phyloP scores from a whole-genome alignment of 2,329 filamentous ascomycete species.

The Blumeria hordei region DNA sequence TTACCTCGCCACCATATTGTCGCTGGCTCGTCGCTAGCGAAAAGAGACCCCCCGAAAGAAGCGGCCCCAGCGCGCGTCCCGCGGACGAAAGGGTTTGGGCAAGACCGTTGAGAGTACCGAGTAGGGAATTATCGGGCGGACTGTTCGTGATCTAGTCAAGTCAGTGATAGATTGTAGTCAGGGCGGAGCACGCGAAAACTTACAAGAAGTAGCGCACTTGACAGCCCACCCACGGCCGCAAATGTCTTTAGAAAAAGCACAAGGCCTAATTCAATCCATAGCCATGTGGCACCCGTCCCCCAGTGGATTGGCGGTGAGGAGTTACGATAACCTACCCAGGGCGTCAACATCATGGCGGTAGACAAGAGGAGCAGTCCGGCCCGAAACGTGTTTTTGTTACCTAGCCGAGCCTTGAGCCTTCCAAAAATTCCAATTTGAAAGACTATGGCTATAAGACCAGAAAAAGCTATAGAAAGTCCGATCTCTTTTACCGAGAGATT shows the following conservation, averaged over 20 bases:
- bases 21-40: slow-evolving; percentile 47
- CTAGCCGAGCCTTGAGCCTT: slow-evolving; percentile 49
- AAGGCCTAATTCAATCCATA: slow-evolving; percentile 60
- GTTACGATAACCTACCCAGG: slow-evolving; percentile 62
- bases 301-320: slow-evolving; percentile 29
- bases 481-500: slow-evolving; percentile 55
- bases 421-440: slow-evolving; percentile 80
- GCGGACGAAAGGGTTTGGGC: slow-evolving; percentile 85
- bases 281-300: slow-evolving; percentile 37
- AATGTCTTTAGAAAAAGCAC: slow-evolving; percentile 76
- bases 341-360: slow-evolving; percentile 65
- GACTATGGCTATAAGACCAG: slow-evolving; percentile 61
- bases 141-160: slow-evolving; percentile 63
- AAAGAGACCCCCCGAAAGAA: slow-evolving; percentile 70
- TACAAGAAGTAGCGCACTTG: slow-evolving; percentile 71
- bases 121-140: slow-evolving; percentile 58
- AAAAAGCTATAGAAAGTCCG: slow-evolving; percentile 62
- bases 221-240: slow-evolving; percentile 72
- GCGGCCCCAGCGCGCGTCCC: slow-evolving; percentile 69
- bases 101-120: slow-evolving; percentile 79
- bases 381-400: slow-evolving; percentile 69
- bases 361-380: slow-evolving; percentile 57
- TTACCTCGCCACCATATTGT: slow-evolving; percentile 54
- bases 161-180: too few relatives aligned
- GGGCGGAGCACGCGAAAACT: slow-evolving; percentile 14